Evolutionary conservation across 352 stramenopile species (phyloP).

Genomic region (Phytopythium mirpurense): DNA sequence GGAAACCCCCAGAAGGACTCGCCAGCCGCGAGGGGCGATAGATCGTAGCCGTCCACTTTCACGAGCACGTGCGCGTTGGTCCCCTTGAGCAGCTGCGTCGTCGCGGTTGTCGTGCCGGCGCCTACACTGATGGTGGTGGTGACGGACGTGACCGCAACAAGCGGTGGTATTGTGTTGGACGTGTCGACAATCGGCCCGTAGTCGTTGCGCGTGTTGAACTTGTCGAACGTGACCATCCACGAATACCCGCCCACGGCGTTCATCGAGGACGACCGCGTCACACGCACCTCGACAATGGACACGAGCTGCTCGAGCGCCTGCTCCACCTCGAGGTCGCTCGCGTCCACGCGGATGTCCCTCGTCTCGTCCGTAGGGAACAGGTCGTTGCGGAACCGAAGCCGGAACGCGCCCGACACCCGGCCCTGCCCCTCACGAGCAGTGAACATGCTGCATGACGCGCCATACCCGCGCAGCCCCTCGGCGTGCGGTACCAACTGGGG

Average conservation of each 20-base stretch:
- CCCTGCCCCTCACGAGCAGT: constrained; percentile 60
- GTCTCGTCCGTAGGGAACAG: constrained; percentile 75
- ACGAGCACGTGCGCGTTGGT: constrained; percentile 50
- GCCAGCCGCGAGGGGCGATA: constrained; percentile 21
- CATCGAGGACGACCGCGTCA: constrained; percentile 57
- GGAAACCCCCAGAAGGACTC: constrained; percentile 50
- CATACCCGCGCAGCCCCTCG: constrained; percentile 50
- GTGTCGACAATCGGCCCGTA: constrained; percentile 66
- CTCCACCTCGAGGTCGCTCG: constrained; percentile 49
- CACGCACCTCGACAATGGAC: constrained; percentile 58
- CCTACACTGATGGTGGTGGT: constrained; percentile 2
- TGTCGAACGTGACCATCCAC: constrained; percentile 80
- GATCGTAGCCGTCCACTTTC: constrained; percentile 45
- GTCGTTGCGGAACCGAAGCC: constrained; percentile 61
- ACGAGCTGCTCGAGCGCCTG: constrained; percentile 62
- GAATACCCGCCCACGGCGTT: constrained; percentile 74
- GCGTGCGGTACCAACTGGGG: constrained; percentile 41
- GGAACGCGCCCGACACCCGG: constrained; percentile 62
- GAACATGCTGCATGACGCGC: constrained; percentile 35
- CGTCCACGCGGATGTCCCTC: constrained; percentile 50
- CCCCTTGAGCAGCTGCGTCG: constrained; percentile 35
- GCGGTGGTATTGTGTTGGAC: constrained; percentile 58
- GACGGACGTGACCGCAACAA: constrained; percentile 37
- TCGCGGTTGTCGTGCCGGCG: not conserved
- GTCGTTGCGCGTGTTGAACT: constrained; percentile 72